phyloP scores from a whole-genome alignment of 2,329 filamentous ascomycete species.

The Cytospora piceae region DNA sequence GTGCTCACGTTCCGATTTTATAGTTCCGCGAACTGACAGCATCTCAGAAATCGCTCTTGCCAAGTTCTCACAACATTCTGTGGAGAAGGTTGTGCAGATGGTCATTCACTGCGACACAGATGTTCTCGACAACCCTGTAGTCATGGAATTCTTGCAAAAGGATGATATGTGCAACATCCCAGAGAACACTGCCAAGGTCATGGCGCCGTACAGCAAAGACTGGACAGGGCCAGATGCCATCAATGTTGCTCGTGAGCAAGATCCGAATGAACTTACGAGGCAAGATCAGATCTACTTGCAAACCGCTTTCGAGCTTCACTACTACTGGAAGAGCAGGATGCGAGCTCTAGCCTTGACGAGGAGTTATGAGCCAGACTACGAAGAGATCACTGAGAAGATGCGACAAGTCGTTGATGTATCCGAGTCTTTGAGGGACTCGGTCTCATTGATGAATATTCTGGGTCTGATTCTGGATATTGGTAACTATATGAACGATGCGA shows the following conservation, averaged over 20 bases:
- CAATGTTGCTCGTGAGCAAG: conserved; percentile 78
- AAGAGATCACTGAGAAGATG: conserved; percentile 85
- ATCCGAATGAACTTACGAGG: conserved; percentile 84
- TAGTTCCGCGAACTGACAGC: conserved; percentile 38
- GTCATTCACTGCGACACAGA: conserved; percentile 94
- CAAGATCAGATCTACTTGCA: conserved; percentile 95
- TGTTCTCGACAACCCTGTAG: conserved; percentile 83
- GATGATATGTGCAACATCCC: conserved; percentile 92
- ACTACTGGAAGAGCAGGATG: conserved; percentile 99
- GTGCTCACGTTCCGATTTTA: not conserved
- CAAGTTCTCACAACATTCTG: conserved; percentile 84
- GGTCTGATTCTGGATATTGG: conserved; percentile 96
- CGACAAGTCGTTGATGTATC: conserved; percentile 85
- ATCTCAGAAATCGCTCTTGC: conserved; percentile 78
- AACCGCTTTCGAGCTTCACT: conserved; percentile 91
- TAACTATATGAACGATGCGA: conserved; percentile 99
- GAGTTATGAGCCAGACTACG: conserved; percentile 85
- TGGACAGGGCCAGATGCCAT: conserved; percentile 88
- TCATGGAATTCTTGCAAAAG: conserved; percentile 95
- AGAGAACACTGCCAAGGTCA: conserved; percentile 85
- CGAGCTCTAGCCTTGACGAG: conserved; percentile 83
- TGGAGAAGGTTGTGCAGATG: conserved; percentile 87
- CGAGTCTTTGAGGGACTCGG: conserved; percentile 87
- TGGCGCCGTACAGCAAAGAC: conserved; percentile 95
- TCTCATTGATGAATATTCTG: conserved; percentile 92